These are phyloP conservation scores for Magnusiomyces suaveolens DNA, from an alignment of 1,139 yeast species.

Conservation along the genomic window DNA sequence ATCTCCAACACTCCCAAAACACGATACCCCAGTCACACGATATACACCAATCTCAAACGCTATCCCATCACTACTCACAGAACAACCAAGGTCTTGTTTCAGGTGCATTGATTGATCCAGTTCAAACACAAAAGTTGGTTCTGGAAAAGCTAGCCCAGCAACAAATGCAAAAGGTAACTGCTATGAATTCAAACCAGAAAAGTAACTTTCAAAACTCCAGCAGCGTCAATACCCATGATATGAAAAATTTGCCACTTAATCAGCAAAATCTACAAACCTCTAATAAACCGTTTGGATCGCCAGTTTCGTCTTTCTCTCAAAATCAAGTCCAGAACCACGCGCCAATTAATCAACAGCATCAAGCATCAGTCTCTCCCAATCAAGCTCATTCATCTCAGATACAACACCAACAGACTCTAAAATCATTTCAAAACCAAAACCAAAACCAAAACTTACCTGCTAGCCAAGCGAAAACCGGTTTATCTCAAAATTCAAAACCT, in stretches of 20 bases:
- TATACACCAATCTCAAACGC: neutral
- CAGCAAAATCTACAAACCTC: neutral
- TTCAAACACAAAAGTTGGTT: neutral
- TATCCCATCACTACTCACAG: no score
- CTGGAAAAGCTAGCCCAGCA: neutral
- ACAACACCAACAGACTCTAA: neutral
- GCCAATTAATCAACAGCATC: no score
- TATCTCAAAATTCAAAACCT: no score
- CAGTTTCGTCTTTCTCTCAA: neutral
- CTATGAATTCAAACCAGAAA: neutral
- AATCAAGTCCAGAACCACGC: no score
- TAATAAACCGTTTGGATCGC: no score
- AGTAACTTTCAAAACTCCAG: neutral
- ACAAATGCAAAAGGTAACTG: neutral
- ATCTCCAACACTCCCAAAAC: neutral
- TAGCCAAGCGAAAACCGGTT: no score
- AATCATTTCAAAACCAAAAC: neutral
- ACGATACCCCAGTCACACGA: neutral
- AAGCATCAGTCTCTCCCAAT: no score
- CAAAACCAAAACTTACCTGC: no score
- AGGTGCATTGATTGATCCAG: neutral
- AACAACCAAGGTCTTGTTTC: no score
- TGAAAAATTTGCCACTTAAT: no score
- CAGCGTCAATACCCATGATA: no score
- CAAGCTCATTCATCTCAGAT: no score